These are phyloP conservation scores for Podospora pseudoanserina DNA, from an alignment of 495 filamentous ascomycete species.

Conservation along the genomic window DNA sequence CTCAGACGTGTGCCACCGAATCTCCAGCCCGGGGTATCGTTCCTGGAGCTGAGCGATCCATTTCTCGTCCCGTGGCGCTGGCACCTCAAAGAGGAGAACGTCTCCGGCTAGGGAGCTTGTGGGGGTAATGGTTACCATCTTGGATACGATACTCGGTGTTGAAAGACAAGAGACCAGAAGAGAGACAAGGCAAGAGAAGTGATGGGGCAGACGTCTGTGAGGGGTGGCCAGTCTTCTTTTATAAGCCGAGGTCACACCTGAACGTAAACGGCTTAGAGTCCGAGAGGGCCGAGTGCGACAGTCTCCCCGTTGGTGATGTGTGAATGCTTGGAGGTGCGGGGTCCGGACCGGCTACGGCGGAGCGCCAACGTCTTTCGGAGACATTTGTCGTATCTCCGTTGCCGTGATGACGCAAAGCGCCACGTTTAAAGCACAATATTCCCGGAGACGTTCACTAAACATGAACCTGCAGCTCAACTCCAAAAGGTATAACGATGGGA, in stretches of 20 bases:
- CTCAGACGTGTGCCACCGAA: slow-evolving; percentile 27
- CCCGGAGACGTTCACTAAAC: background rate
- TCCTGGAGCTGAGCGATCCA: slow-evolving; percentile 28
- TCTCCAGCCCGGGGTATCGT: slow-evolving; percentile 28
- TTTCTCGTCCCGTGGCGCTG: slow-evolving; percentile 15
- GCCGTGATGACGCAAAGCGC: background rate
- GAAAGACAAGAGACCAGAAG: background rate
- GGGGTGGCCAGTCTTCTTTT: background rate
- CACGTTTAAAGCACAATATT: background rate
- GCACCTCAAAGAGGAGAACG: slow-evolving; percentile 21
- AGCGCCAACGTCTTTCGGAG: background rate
- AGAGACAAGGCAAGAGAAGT: background rate
- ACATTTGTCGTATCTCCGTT: background rate
- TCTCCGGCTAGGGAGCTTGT: slow-evolving; percentile 17
- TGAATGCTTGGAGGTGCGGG: background rate
- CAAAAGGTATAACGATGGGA: background rate
- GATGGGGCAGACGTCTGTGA: background rate
- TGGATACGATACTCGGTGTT: background rate
- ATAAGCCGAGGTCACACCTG: background rate
- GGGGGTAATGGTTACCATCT: slow-evolving; percentile 9
- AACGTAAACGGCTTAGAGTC: background rate
- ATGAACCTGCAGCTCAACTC: background rate
- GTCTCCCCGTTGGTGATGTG: background rate
- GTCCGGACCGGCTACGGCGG: background rate
- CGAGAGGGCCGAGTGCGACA: background rate